Evolutionary conservation across 805 yeast genomes (phyloP), one percentile per base, ranked within the genome.

Genomic region (Lipomyces chichibuensis): DNA sequence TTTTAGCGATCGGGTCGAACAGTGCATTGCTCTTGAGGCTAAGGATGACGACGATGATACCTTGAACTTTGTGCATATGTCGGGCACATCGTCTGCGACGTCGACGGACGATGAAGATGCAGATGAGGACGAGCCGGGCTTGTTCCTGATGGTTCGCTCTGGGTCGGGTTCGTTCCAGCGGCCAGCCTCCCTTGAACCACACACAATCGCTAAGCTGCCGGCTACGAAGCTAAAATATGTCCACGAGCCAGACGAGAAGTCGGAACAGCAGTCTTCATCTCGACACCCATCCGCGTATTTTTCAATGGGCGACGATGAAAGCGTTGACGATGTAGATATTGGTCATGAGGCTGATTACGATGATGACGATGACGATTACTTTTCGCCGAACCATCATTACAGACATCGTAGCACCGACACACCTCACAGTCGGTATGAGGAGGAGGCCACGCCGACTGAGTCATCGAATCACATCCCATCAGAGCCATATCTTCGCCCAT

Each of bases 1-100:
- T 78, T 95, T 95, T 80, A 95, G 89, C 77, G 96, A 92, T 76
- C 87, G 92, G 63, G 99, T 95, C 39, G 93, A 92, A 77, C 99
- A 95, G 78, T 95, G 99, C 78, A 87, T 91, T 69, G 93, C 97
- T 0, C 76, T 93, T 11, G 87, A 84, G 37, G 73, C 75, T 27
- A 77, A 76, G 33, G 77, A 74, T n/a, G 76, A 77, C 32, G 69
- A 68, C 33, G 71, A 66, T 7, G 53, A 65, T 20, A 29, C 57
- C 0, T 25, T 53, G n/a, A 58, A 49, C 13, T 55, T 66, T 8
- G 52, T 33, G 7, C 29, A 63, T 11, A 23, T 43, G 6, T 57
- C 66, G 17, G 55, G 53, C 2, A 56, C 67, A 13, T 33, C 54
- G 4, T 32, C 65, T 4, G 51, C 62, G 13, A 52, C 63, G 3